Conservation (phyloP, 169 alveolate species). For the Plasmodium gallinaceum region DNA sequence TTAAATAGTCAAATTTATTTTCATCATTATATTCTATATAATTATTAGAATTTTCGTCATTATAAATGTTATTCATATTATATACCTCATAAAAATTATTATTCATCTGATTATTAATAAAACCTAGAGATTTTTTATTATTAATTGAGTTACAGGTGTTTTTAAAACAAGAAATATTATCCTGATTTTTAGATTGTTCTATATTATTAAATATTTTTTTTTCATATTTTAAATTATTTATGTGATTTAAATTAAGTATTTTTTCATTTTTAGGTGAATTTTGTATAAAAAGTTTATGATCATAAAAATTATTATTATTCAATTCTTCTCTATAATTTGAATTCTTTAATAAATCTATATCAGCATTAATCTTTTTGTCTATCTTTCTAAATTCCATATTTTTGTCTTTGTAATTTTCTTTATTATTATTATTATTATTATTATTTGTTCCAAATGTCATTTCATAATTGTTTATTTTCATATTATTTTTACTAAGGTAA, state of each 20-base stretch:
- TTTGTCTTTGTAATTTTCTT: neutral
- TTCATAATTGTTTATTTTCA: neutral
- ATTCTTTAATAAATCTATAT: neutral
- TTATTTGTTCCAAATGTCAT: neutral
- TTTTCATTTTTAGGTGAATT: neutral
- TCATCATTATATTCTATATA: neutral
- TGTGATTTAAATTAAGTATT: neutral
- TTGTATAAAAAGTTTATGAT: neutral
- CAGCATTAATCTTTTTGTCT: neutral
- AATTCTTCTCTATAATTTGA: neutral
- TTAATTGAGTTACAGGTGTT: neutral
- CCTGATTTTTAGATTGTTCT: neutral
- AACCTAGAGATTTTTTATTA: neutral
- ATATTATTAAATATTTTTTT: neutral
- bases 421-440: neutral
- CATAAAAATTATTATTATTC: neutral
- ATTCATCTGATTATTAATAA: neutral
- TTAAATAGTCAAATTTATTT: neutral
- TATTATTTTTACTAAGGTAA: neutral
- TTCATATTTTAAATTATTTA: neutral
- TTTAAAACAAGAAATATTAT: neutral
- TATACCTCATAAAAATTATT: neutral
- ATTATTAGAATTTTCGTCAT: neutral
- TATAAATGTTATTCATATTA: neutral
- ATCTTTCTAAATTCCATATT: neutral